These are phyloP conservation scores for Eucalyptus fibrosa DNA, from an alignment of 345 rosid species.

Conservation along the genomic window DNA sequence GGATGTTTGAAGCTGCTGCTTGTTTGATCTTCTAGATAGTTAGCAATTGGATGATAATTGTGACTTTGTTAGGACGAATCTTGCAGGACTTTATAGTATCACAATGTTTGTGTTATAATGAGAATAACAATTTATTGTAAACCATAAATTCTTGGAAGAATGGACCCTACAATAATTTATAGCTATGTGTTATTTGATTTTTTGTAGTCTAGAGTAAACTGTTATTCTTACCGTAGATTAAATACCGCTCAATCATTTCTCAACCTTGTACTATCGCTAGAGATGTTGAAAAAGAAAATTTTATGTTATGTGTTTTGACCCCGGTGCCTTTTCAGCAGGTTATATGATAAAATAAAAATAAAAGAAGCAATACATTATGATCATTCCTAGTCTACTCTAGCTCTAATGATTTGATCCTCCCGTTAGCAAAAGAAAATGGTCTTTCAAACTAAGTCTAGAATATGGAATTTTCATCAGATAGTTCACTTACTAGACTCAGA, in stretches of 20 bases:
- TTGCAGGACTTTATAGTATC: fast-evolving
- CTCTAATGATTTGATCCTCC: background rate
- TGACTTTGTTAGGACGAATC: background rate
- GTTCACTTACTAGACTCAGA: background rate
- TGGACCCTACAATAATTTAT: no score
- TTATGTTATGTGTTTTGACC: background rate
- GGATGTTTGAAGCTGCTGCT: background rate
- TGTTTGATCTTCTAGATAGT: background rate
- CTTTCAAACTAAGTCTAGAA: background rate
- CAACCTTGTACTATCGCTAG: fast-evolving
- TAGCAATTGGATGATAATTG: background rate
- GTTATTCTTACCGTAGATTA: fast-evolving
- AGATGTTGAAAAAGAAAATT: background rate
- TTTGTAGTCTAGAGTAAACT: fast-evolving
- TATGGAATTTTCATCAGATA: background rate
- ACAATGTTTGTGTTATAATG: fast-evolving
- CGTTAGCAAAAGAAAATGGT: background rate
- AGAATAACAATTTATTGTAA: no score
- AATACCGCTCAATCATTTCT: no score
- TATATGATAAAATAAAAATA: background rate
- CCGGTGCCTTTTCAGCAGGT: background rate
- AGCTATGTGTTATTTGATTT: no score
- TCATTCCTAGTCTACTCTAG: background rate
- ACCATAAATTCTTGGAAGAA: fast-evolving
- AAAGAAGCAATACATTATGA: background rate